phyloP scores from a whole-genome alignment of 2,329 filamentous ascomycete genomes.

The Hymenoscyphus fructigenus region DNA sequence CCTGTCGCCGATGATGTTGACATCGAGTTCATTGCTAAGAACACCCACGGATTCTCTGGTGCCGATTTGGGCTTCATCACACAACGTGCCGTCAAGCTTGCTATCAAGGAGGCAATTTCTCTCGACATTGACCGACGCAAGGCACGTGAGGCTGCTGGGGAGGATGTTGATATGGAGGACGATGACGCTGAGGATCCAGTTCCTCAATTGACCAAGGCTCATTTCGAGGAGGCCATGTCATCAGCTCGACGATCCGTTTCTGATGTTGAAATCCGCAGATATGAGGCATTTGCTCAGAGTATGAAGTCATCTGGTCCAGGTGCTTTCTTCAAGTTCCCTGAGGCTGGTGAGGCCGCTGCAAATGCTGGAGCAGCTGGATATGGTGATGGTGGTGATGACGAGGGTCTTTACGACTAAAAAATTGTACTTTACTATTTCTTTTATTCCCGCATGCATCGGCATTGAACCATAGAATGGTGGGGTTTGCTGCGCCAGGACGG shows the following conservation, averaged over 20 bases:
- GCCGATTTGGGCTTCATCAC: conserved; percentile 99
- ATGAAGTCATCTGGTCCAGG: conserved; percentile 98
- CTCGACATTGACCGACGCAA: conserved; percentile 86
- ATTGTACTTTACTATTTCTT: conserved; percentile 33
- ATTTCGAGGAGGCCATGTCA: conserved; percentile 99
- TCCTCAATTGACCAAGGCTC: conserved; percentile 89
- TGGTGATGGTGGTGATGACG: conserved; percentile 87
- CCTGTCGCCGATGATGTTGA: conserved; percentile 87
- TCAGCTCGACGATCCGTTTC: conserved; percentile 89
- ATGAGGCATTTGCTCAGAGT: conserved; percentile 97
- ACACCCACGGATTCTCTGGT: conserved; percentile 99
- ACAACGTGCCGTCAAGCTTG: conserved; percentile 97
- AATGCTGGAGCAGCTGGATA: conserved; percentile 65
- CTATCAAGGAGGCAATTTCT: conserved; percentile 95
- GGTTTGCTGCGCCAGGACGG: conserved; percentile 10
- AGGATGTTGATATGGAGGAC: conserved; percentile 80
- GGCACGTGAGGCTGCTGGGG: conserved; percentile 81
- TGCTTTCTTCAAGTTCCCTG: conserved; percentile 96
- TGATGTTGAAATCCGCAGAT: conserved; percentile 95
- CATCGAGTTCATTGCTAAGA: conserved; percentile 86
- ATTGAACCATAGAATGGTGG: conserved; percentile 20
- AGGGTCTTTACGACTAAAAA: conserved; percentile 91
- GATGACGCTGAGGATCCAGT: conserved; percentile 86
- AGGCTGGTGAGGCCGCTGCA: conserved; percentile 62
- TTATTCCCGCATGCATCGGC: conserved; percentile 21